Conservation (phyloP, 163 green algal genomes). For the Scenedesmus sp. region DNA sequence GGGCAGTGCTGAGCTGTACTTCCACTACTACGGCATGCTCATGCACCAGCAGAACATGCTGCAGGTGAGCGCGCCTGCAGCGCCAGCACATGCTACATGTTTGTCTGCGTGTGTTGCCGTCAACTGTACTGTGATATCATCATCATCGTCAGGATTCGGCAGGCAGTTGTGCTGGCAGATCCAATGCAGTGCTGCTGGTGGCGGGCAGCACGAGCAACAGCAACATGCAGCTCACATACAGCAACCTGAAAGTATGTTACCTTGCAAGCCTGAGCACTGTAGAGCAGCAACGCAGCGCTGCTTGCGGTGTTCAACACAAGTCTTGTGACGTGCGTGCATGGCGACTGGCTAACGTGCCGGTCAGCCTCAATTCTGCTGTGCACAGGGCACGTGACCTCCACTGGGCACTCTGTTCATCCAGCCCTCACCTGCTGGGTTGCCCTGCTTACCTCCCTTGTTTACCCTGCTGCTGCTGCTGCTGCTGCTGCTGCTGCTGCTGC, state of each 20-base stretch:
- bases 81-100: neutral
- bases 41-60: slow-evolving; percentile 98
- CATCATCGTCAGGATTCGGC: neutral
- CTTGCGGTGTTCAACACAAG: neutral
- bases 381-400: neutral
- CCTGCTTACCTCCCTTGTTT: neutral
- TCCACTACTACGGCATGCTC: slow-evolving; percentile 92
- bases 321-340: neutral
- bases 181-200: too few relatives aligned
- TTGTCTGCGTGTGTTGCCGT: neutral
- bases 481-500: neutral
- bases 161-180: too few relatives aligned
- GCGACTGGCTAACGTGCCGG: too few relatives aligned
- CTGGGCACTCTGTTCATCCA: neutral
- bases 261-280: neutral
- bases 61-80: slow-evolving; percentile 58
- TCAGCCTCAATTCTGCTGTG: neutral
- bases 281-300: neutral
- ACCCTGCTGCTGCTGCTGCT: neutral
- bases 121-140: neutral
- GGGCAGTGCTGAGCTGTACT: slow-evolving; percentile 86
- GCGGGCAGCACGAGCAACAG: too few relatives aligned
- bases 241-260: neutral
- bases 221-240: neutral
- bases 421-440: neutral